These are phyloP conservation scores for Trichoderma parareesei DNA, from an alignment of 495 filamentous ascomycete species.

Conservation along the genomic window DNA sequence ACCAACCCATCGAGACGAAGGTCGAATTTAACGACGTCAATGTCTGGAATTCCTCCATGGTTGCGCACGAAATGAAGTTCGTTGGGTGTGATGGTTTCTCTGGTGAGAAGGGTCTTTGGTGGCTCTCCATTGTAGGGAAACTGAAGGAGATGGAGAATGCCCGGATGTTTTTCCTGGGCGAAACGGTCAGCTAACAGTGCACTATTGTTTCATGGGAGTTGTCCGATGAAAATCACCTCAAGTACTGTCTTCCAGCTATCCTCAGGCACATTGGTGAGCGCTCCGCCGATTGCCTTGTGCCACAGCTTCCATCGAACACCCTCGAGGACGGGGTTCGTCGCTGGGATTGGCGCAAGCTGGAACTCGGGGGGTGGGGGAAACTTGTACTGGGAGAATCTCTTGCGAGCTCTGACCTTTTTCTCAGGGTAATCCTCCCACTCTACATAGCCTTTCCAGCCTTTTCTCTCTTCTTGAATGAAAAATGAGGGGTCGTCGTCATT, in stretches of 20 bases:
- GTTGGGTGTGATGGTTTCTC: slow-evolving; percentile 47
- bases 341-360: slow-evolving; percentile 49
- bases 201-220: neutral
- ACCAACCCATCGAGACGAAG: slow-evolving; percentile 51
- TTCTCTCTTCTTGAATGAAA: slow-evolving; percentile 17
- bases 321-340: slow-evolving; percentile 52
- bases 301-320: slow-evolving; percentile 57
- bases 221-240: slow-evolving; percentile 20
- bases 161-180: slow-evolving; percentile 43
- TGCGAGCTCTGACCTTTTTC: slow-evolving; percentile 49
- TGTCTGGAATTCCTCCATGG: slow-evolving; percentile 56
- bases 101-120: slow-evolving; percentile 21
- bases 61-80: slow-evolving; percentile 57
- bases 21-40: slow-evolving; percentile 44
- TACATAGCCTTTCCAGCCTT: slow-evolving; percentile 35
- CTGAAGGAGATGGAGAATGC: slow-evolving; percentile 61
- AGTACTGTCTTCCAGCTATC: slow-evolving; percentile 51
- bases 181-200: neutral
- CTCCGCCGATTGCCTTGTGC: slow-evolving; percentile 46
- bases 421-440: slow-evolving; percentile 66
- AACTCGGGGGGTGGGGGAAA: slow-evolving; percentile 53
- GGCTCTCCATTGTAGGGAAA: slow-evolving; percentile 68
- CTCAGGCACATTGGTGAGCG: slow-evolving; percentile 37
- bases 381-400: slow-evolving; percentile 45
- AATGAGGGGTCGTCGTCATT: slow-evolving; percentile 7